Conservation (phyloP, 495 filamentous ascomycete species). For the Zalerion maritima region DNA sequence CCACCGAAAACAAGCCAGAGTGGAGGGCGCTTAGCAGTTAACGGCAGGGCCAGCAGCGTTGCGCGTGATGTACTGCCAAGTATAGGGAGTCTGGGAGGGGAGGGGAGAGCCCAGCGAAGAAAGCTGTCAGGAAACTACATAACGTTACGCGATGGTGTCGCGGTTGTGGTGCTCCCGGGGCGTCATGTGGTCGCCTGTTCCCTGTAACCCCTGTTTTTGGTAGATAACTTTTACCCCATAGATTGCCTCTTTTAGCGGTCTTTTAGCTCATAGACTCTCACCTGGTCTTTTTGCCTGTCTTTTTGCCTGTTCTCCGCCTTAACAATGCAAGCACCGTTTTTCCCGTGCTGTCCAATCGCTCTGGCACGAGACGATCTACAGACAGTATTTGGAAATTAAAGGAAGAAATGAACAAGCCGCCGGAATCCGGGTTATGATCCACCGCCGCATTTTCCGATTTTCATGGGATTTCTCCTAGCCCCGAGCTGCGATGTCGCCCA, state of each 20-base stretch:
- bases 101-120: slow-evolving; percentile 6
- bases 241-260: slow-evolving; percentile 16
- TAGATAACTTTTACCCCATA: slow-evolving; percentile 25
- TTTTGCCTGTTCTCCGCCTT: too few relatives aligned
- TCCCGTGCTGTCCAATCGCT: too few relatives aligned
- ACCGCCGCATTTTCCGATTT: too few relatives aligned
- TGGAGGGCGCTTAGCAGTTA: slow-evolving; percentile 16
- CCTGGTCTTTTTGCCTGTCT: too few relatives aligned
- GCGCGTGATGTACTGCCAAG: slow-evolving; percentile 13
- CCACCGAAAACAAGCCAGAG: slow-evolving; percentile 2
- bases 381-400: too few relatives aligned
- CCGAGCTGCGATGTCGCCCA: too few relatives aligned
- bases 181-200: too few relatives aligned
- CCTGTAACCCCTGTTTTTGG: slow-evolving; percentile 12
- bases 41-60: slow-evolving; percentile 15
- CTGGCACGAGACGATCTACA: too few relatives aligned
- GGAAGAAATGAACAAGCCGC: too few relatives aligned
- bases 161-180: slow-evolving; percentile 16
- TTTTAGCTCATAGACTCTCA: slow-evolving; percentile 22
- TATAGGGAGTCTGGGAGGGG: background rate
- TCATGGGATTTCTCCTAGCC: too few relatives aligned
- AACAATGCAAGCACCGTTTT: too few relatives aligned
- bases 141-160: slow-evolving; percentile 18
- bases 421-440: too few relatives aligned
- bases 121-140: slow-evolving; percentile 9